A percentile compares a stretch with the other conserved stretches of the same genome.
These are phyloP conservation scores for Ascochyta fabae DNA, from an alignment of 2,329 filamentous ascomycete genomes.

Conservation along the genomic window DNA sequence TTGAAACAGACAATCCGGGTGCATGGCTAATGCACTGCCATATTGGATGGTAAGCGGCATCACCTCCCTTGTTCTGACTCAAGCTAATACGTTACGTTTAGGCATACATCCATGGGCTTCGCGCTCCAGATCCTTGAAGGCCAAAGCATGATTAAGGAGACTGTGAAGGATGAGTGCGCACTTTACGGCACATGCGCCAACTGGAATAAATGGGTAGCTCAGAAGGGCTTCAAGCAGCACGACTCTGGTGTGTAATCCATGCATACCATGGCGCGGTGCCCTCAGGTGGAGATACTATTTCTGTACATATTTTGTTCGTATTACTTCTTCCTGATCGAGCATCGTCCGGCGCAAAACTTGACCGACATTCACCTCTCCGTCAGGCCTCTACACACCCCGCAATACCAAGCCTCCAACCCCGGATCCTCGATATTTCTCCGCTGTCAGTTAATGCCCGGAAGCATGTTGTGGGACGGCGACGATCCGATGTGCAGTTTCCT, in stretches of 20 bases:
- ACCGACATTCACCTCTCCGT: not conserved
- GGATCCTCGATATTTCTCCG: conserved; percentile 8
- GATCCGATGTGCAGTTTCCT: not conserved
- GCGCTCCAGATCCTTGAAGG: conserved; percentile 60
- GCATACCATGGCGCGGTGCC: not conserved
- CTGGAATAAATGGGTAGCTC: conserved; percentile 30
- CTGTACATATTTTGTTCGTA: not conserved
- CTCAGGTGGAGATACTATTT: not conserved
- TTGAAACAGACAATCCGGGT: too few relatives aligned
- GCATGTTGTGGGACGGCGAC: not conserved
- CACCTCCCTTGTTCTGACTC: not conserved
- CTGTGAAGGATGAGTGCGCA: conserved; percentile 22
- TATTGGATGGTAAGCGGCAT: conserved; percentile 42
- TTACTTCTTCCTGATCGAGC: not conserved
- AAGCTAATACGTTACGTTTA: not conserved
- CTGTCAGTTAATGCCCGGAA: not conserved
- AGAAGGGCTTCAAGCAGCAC: conserved; percentile 24
- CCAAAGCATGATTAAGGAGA: conserved; percentile 32
- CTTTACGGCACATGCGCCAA: conserved; percentile 27
- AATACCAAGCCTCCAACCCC: conserved; percentile 5
- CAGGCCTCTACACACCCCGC: not conserved
- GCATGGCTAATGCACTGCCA: conserved; percentile 45
- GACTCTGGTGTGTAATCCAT: conserved; percentile 29
- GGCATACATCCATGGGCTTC: conserved; percentile 64
- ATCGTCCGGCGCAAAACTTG: not conserved